Conservation (phyloP, 768 basidiomycete genomes). For the Pleurotus citrinopileatus region DNA sequence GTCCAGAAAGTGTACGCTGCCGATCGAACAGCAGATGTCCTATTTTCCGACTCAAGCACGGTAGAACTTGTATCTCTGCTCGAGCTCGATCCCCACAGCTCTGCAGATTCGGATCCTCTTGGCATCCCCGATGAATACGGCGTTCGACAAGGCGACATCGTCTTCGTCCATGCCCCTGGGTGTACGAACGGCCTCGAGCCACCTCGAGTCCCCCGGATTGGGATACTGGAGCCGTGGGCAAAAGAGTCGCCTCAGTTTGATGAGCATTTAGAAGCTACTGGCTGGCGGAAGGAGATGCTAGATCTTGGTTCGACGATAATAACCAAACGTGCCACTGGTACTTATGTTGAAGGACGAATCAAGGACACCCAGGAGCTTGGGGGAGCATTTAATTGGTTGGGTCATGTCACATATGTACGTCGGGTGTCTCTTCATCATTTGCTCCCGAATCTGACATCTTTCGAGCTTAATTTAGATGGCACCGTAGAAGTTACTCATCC, state of each 20-base stretch:
- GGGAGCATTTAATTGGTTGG: conserved; percentile 68
- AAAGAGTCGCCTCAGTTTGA: conserved; percentile 49
- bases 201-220: conserved; percentile 79
- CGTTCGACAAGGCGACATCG: conserved; percentile 79
- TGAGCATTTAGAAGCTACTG: conserved; percentile 49
- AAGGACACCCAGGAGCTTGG: conserved; percentile 37
- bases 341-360: conserved; percentile 37
- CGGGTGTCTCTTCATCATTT: conserved; percentile 8
- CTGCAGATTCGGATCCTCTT: conserved; percentile 43
- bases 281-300: conserved; percentile 73
- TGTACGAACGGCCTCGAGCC: conserved; percentile 67
- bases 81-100: conserved; percentile 86
- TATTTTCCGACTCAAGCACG: conserved; percentile 49
- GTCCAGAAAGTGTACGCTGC: conserved; percentile 74
- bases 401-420: conserved; percentile 76
- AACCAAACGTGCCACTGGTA: conserved; percentile 36
- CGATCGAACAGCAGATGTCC: conserved; percentile 69
- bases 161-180: conserved; percentile 72
- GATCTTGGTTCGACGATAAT: conserved; percentile 64
- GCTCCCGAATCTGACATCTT: conserved; percentile 11
- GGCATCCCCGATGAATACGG: conserved; percentile 62
- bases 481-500: conserved; percentile 72
- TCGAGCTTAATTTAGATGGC: conserved; percentile 72
- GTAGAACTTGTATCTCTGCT: conserved; percentile 75
- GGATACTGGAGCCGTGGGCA: conserved; percentile 81